These are phyloP conservation scores for Coniosporium apollinis DNA, from an alignment of 495 filamentous ascomycete genomes.

Conservation along the genomic window DNA sequence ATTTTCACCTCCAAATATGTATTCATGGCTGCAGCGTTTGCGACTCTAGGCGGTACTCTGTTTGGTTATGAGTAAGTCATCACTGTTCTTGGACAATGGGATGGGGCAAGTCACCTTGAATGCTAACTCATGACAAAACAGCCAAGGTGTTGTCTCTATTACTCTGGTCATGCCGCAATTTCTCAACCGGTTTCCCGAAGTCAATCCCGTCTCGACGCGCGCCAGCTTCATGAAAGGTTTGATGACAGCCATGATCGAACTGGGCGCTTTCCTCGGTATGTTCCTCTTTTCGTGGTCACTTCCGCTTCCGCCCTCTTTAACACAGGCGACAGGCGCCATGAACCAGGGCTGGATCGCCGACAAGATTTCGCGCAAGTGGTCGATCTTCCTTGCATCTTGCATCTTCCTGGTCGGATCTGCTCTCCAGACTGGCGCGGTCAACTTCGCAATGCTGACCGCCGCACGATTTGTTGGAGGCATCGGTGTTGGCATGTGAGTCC, in stretches of 20 bases:
- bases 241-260: conserved; percentile 43
- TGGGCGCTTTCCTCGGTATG: conserved; percentile 34
- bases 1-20: conserved; percentile 35
- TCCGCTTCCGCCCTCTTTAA: not conserved
- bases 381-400: conserved; percentile 36
- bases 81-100: not conserved
- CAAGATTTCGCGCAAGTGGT: conserved; percentile 38
- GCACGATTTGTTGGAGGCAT: conserved; percentile 44
- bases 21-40: conserved; percentile 34
- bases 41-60: conserved; percentile 37
- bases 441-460: conserved; percentile 41
- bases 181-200: conserved; percentile 30
- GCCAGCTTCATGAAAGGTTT: conserved; percentile 42
- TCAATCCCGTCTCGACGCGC: conserved; percentile 26
- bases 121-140: conserved; percentile 3
- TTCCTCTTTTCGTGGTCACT: not conserved
- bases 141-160: conserved; percentile 35
- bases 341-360: conserved; percentile 45
- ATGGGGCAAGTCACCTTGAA: not conserved
- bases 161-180: conserved; percentile 43
- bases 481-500: conserved; percentile 37
- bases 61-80: conserved; percentile 40
- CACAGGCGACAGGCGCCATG: conserved; percentile 19
- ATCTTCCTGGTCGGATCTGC: conserved; percentile 39
- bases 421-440: conserved; percentile 36